Percentiles rank a stretch among this genome's conserved stretches.
These are phyloP conservation scores for Cercospora brassicicola DNA, from an alignment of 2,329 filamentous ascomycete species.

Conservation along the genomic window DNA sequence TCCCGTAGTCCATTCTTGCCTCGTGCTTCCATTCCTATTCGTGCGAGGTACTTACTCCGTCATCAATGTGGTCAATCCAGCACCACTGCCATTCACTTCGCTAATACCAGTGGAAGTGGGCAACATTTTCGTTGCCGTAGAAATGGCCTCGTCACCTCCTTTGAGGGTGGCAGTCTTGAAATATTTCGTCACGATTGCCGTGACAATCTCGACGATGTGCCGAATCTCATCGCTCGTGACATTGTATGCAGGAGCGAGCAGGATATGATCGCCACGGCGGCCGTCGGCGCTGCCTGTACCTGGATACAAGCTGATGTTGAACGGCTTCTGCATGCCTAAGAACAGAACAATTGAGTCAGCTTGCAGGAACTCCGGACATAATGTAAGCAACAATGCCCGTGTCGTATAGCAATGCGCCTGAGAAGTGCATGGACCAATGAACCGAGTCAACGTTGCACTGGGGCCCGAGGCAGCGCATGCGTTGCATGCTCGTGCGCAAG, in stretches of 20 bases:
- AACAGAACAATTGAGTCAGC: background rate
- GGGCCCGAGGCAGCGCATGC: background rate
- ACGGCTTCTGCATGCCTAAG: conserved; percentile 44
- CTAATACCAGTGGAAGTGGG: background rate
- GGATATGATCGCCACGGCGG: conserved; percentile 64
- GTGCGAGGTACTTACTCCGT: background rate
- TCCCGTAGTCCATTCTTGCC: background rate
- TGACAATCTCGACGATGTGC: conserved; percentile 54
- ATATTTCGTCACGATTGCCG: conserved; percentile 54
- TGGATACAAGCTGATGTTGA: conserved; percentile 63
- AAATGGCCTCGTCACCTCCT: background rate
- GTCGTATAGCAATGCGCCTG: background rate
- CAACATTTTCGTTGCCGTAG: background rate
- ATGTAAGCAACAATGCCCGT: background rate
- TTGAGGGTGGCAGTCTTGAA: conserved; percentile 33
- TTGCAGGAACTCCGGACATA: background rate
- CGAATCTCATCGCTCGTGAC: conserved; percentile 59
- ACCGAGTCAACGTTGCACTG: background rate
- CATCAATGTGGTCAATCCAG: background rate
- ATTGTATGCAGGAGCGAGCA: conserved; percentile 69
- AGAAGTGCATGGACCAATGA: background rate
- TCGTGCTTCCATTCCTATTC: background rate
- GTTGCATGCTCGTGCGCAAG: background rate
- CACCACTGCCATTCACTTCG: background rate
- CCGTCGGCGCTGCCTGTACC: conserved; percentile 62